Percentiles rank a stretch among this genome's conserved stretches.
Evolutionary conservation across 2,329 filamentous ascomycete genomes (phyloP).

Genomic region (Ophiostoma sp.): DNA sequence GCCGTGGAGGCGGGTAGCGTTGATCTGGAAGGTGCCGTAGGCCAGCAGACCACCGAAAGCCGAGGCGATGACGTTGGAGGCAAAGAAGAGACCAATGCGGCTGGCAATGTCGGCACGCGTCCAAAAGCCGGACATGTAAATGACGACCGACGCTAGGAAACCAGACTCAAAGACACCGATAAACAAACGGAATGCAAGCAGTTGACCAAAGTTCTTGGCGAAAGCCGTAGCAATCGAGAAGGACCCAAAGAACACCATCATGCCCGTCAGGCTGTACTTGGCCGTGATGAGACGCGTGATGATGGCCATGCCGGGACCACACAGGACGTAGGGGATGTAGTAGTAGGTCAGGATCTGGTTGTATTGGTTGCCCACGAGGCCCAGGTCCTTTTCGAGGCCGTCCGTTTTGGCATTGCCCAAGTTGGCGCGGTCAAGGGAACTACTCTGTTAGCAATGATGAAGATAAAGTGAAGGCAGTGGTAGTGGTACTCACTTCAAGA

Average conservation of each 20-base stretch:
- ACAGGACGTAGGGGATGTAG: constrained; percentile 72
- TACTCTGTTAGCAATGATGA: background rate
- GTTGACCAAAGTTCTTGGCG: constrained; percentile 60
- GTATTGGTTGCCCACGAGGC: constrained; percentile 64
- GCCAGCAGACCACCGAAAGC: constrained; percentile 63
- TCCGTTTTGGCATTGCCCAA: constrained; percentile 55
- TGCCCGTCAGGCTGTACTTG: constrained; percentile 34
- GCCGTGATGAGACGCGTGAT: background rate
- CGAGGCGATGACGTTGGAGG: constrained; percentile 35
- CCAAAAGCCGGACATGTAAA: constrained; percentile 64
- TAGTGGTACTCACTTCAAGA: constrained; percentile 3
- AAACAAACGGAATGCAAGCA: constrained; percentile 69
- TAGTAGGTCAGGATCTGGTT: constrained; percentile 70
- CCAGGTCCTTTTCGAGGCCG: constrained; percentile 52
- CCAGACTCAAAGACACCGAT: constrained; percentile 67
- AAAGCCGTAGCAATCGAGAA: constrained; percentile 66
- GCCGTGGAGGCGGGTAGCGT: constrained; percentile 23
- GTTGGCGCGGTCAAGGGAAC: constrained; percentile 39
- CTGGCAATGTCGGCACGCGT: constrained; percentile 68
- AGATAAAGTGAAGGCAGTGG: background rate
- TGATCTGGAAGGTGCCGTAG: constrained; percentile 52
- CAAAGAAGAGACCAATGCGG: constrained; percentile 63
- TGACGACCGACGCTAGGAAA: constrained; percentile 67
- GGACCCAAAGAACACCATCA: constrained; percentile 65
- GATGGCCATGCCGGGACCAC: constrained; percentile 53